Base-by-base conservation (phyloP, 352 stramenopile genomes). In the Pythium rhizo-oryzae region DNA sequence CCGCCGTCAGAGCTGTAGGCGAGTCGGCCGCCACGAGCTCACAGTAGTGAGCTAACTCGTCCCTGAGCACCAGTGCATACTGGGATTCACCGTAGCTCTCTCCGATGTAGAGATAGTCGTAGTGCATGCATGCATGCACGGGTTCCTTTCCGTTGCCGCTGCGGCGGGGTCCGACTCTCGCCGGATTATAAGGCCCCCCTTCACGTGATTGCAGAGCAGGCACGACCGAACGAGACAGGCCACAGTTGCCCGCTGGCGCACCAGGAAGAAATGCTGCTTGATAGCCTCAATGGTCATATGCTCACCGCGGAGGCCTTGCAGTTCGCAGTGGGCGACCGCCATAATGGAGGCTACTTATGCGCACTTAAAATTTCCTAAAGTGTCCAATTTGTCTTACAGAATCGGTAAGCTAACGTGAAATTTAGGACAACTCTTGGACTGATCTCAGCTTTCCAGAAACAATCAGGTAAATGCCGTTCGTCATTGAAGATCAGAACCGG, bases 41-140 rank as follows among this genome's bases (percentile, higher is more conserved):
- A 28, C 62, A 78, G 21, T 72, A 75, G 39, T 78, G 72, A 4
- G 64, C 62, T 1, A 78, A 39, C 8, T 58, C 64, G 49, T 75
- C 63, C 51, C 72, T 75, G 6, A 78, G 28, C 1, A 78, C 71
- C 13, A 78, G 39, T 5, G 75, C 41, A 44, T 72, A 72, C 28
- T 54, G 18, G n/a, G 24, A 55, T 0, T 50, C 43, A n/a, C 62
- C 67, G 33, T 71, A 77, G 9, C 55, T 69, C 18, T 65, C 51
- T 1, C 52, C 58, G 11, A 78, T 24, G 25, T 33, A 70, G 5
- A 77, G 57, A 25, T 64, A 74, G 28, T 74, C 57, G 35, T 51
- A 57, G 35, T n/a, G n/a, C n/a, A n/a, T n/a, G n/a, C n/a, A n/a
- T 70, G 61, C 12, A 77, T 19, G 11, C 54, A 63, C 47, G 69